Percentiles rank a stretch among this genome's conserved stretches.
Conservation (phyloP, 2,329 filamentous ascomycete genomes). For the Apiospora sp. region DNA sequence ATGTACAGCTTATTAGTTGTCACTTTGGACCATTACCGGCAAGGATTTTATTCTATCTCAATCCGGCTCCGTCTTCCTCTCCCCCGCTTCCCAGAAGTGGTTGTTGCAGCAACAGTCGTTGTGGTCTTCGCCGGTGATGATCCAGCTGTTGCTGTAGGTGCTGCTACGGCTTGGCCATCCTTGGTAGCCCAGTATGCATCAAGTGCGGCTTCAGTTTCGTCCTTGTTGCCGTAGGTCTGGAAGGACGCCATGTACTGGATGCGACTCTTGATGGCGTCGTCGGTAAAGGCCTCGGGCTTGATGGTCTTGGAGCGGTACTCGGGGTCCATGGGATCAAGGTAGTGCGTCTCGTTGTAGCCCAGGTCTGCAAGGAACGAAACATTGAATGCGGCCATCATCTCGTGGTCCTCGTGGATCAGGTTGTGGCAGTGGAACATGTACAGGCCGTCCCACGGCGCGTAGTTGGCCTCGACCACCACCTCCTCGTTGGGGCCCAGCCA, state of each 20-base stretch:
- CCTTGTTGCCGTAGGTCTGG: slow-evolving; percentile 45
- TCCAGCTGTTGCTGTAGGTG: background rate
- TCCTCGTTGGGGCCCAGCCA: slow-evolving; percentile 60
- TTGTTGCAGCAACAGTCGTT: background rate
- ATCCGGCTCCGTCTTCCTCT: background rate
- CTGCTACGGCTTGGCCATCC: background rate
- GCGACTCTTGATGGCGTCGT: slow-evolving; percentile 39
- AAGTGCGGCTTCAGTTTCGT: slow-evolving; percentile 40
- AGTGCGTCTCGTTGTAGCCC: slow-evolving; percentile 49
- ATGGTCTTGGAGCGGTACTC: slow-evolving; percentile 44
- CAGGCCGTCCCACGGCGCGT: slow-evolving; percentile 49
- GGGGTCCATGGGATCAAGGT: slow-evolving; percentile 48
- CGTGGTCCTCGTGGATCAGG: slow-evolving; percentile 53
- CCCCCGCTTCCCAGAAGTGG: background rate
- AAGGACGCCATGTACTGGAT: slow-evolving; percentile 43
- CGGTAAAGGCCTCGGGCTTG: slow-evolving; percentile 36
- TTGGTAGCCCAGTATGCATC: slow-evolving; percentile 41
- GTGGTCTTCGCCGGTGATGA: background rate
- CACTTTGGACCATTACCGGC: background rate
- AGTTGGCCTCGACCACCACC: slow-evolving; percentile 56
- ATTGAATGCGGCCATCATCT: slow-evolving; percentile 58
- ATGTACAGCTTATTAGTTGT: background rate
- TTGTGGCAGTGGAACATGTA: slow-evolving; percentile 61
- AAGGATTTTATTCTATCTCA: background rate
- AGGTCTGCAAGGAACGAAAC: slow-evolving; percentile 47